Base-by-base conservation (phyloP, 2,329 filamentous ascomycete genomes). In the Zasmidium cellare region DNA sequence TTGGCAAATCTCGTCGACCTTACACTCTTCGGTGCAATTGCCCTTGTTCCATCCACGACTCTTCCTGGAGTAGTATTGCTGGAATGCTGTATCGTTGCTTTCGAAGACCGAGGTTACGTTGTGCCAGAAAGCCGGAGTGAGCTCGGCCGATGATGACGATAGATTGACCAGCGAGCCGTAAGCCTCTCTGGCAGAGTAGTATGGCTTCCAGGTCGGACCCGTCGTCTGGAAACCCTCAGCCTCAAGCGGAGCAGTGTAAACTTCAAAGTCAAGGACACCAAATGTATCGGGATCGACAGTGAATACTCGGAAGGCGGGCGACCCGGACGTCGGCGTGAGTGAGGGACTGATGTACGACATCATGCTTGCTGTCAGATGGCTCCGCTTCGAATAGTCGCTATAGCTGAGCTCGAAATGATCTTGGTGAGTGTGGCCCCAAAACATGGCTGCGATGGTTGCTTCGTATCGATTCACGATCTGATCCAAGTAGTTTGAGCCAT, bases 71-170 rank as follows among this genome's bases (percentile, higher is more conserved):
- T 78, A 75, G 67, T 79, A 86, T 2, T 69, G 72, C 16, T 77
- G 71, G 63, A 85, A 85, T 1, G 75, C 68, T 0, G 66, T 59
- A 2, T 75, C 62, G 55, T 83, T 69, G 3, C 57, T 63, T 59
- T 82, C 78, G 50, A 86, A 78, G 2, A 73, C 67, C 1, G 72
- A 72, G 1, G 83, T 85, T 19, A 85, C 74, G 61, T 82, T 79
- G 67, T 85, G 83, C 83, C 84, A 86, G 69, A 85, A 85, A 1
- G 78, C 79, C 0, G 83, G 79, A 1, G 80, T 82, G 31, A 87
- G 76, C 62, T 86, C 77, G 5, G 68, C 67, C 0, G 61, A 51
- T 0, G 69, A 71, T 3, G 75, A 74, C 9, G 69, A 70, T 18
- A 79, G 62, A 5, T 44, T 51, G 28, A 58, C 38, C 6, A 56